Base-by-base conservation (phyloP, 495 filamentous ascomycete genomes). In the Friedmanniomyces endolithicus region DNA sequence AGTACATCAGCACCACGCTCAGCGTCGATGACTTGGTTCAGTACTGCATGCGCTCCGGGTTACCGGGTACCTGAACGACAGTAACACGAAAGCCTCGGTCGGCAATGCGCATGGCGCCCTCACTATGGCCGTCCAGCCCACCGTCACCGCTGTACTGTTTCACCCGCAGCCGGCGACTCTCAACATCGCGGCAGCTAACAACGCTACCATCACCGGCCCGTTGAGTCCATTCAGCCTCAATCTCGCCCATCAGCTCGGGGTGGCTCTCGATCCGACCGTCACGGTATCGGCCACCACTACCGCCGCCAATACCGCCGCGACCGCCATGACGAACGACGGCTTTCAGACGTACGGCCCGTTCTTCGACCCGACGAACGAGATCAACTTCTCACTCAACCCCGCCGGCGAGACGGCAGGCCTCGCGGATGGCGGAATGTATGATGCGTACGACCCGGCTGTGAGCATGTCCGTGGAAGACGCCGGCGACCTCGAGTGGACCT, bases 1-100 rank as follows among this genome's bases (percentile, higher is more conserved):
- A 22, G 35, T 44, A 46, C 31, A 35, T 11, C 2, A 47, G 25
- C 8, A 47, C 29, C 27, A 48, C 34, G 11, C 25, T 58, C 0
- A 56, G 34, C n/a, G 56, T 54, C 19, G 56, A 58, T 35, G 48
- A 58, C 8, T 9, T 53, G 29, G 48, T 53, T 23, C 12, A 31
- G 12, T 39, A 46, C 40, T 54, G 55, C 50, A 25, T 9, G 16
- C 11, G 47, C 23, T 8, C 27, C 39, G 48, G 48, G 7, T 58
- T 14, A 1, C 27, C 39, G 48, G 48, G 7, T 58, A 48, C 39
- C 11, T 58, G 2, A 40, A 31, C 40, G 25, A 27, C 20, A 25
- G 11, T 33, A 48, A 55, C 33, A 23, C 16, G 7, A 25, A 12
- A 16, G 29, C 31, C 17, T 20, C 33, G 9, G 19, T 24, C 23